A percentile compares a stretch with the other conserved stretches of the same genome.
These are phyloP conservation scores for Cystofilobasidium bisporidii DNA, from an alignment of 768 basidiomycete species.

Conservation along the genomic window DNA sequence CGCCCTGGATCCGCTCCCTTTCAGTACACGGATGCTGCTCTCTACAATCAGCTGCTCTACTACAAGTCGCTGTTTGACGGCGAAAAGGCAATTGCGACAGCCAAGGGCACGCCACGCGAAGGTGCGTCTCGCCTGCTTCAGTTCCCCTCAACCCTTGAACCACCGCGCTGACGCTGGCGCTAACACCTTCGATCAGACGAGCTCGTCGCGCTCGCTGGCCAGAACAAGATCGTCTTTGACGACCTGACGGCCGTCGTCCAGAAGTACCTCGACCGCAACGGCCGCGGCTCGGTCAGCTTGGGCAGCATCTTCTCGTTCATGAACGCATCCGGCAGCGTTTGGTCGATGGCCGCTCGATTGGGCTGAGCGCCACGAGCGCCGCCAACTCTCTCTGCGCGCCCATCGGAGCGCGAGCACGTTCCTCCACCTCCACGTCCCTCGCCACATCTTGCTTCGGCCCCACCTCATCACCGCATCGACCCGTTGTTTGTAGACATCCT, in stretches of 20 bases:
- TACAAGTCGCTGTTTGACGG: slow-evolving; percentile 68
- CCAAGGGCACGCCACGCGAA: slow-evolving; percentile 44
- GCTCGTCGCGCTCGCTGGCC: slow-evolving; percentile 46
- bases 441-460: too few species aligned
- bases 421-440: too few species aligned
- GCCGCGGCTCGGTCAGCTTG: slow-evolving; percentile 81
- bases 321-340: slow-evolving; percentile 32
- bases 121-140: slow-evolving; percentile 15
- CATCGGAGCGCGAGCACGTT: too few species aligned
- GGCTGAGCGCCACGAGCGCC: too few species aligned
- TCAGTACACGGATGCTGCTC: slow-evolving; percentile 69
- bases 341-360: too few species aligned
- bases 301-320: slow-evolving; percentile 70
- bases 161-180: slow-evolving; percentile 12
- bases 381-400: too few species aligned
- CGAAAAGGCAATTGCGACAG: slow-evolving; percentile 52
- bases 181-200: slow-evolving; percentile 47
- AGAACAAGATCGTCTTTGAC: slow-evolving; percentile 50
- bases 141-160: too few species aligned
- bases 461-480: too few species aligned
- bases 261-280: slow-evolving; percentile 76
- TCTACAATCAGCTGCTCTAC: slow-evolving; percentile 86
- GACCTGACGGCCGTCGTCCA: slow-evolving; percentile 54
- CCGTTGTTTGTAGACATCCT: too few species aligned
- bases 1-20: not conserved